A percentile compares a stretch with the other conserved stretches of the same genome.
phyloP scores from a whole-genome alignment of 352 stramenopile species.

The Vaucheria bursata region DNA sequence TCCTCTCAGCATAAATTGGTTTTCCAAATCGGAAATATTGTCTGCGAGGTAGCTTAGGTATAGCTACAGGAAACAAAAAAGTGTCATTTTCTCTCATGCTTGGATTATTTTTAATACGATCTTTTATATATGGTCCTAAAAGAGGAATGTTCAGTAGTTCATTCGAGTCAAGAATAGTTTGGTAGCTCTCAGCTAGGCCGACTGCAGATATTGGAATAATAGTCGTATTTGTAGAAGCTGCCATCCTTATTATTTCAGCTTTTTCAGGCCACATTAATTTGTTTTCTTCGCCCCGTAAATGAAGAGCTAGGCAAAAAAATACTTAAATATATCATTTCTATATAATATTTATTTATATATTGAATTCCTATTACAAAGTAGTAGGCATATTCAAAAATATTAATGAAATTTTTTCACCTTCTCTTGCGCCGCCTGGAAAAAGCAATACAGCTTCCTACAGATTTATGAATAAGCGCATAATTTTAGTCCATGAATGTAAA shows the following conservation, averaged over 20 bases:
- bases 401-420: too few relatives aligned
- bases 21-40: not conserved
- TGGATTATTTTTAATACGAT: not conserved
- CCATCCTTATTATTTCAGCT: not conserved
- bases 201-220: not conserved
- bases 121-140: not conserved
- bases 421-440: not conserved
- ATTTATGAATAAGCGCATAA: too few relatives aligned
- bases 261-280: slow-evolving; percentile 1
- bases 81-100: not conserved
- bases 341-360: too few relatives aligned
- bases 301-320: too few relatives aligned
- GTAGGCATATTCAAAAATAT: too few relatives aligned
- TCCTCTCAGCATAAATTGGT: not conserved
- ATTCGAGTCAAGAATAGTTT: not conserved
- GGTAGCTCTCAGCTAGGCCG: not conserved
- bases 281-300: not conserved
- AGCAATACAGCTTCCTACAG: not conserved
- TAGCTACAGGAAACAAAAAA: not conserved
- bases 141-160: not conserved
- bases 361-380: too few relatives aligned
- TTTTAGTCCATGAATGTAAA: too few relatives aligned
- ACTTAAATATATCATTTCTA: too few relatives aligned
- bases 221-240: not conserved
- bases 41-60: not conserved